These are phyloP conservation scores for Corylus americana DNA, from an alignment of 306 rosid genomes.

Conservation along the genomic window DNA sequence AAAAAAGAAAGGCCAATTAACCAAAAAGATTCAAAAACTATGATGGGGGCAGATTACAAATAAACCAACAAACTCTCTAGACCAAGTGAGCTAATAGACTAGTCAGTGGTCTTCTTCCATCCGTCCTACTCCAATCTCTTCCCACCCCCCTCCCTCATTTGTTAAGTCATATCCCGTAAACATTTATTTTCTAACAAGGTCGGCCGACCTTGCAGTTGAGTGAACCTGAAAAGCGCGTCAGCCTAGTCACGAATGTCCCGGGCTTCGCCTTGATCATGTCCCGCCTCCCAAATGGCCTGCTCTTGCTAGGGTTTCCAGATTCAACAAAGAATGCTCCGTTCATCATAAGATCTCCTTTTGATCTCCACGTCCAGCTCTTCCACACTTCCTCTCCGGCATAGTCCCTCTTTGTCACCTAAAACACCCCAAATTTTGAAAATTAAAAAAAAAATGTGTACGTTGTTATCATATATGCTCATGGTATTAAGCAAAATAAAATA, in stretches of 20 bases:
- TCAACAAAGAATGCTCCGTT: slow-evolving; percentile 54
- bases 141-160: too few species aligned
- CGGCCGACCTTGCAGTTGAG: slow-evolving; percentile 35
- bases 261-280: slow-evolving; percentile 51
- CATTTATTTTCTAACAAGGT: slow-evolving; percentile 22
- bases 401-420: slow-evolving; percentile 50
- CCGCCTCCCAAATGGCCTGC: background rate
- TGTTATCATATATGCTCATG: too few species aligned
- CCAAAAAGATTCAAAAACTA: too few species aligned
- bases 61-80: background rate
- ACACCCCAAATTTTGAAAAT: background rate
- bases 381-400: slow-evolving; percentile 28
- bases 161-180: background rate
- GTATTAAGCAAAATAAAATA: background rate
- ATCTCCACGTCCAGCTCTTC: slow-evolving; percentile 62
- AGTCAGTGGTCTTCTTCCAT: background rate
- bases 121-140: background rate
- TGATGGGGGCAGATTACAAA: background rate
- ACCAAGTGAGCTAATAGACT: background rate
- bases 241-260: slow-evolving; percentile 40
- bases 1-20: too few species aligned
- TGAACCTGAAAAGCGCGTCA: slow-evolving; percentile 47
- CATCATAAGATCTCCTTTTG: slow-evolving; percentile 51
- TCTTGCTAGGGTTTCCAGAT: slow-evolving; percentile 34
- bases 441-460: background rate